Base-by-base conservation (phyloP, 73 alveolate genomes). In the Blepharisma japonicum region DNA sequence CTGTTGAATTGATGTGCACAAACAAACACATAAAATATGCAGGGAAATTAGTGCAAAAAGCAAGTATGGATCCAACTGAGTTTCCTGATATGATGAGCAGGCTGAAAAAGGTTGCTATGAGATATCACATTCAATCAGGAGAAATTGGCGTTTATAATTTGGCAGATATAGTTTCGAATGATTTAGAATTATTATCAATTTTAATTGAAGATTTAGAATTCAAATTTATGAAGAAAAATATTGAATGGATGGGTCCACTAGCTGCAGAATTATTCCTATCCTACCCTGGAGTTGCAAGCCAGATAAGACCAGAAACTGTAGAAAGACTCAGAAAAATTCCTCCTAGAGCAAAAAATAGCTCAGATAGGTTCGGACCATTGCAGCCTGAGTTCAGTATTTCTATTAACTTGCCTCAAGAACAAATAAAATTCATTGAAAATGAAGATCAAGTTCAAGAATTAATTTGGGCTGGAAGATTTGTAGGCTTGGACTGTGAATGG, bases 401-500 rank as follows among this genome's bases (percentile, higher is more conserved):
- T 6, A 81, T 77, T 53, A 86, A 81, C 5, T 86, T 89, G 2
- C 70, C 86, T 2, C 55, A 86, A 23, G 71, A 78, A 21, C 82
- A 82, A 6, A 23, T n/a, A 25, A 81, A 81, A 27, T 77, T 77
- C 46, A 72, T 87, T 6, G 46, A 78, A 5, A 68, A 78, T 11
- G 76, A n/a, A 2, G 89, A 83, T 6, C 84, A 83, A 18, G 45
- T 87, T 1, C 38, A 25, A 25, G 27, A 46, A 8, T 77, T 81
- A 7, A 81, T 27, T 5, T 45, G 20, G 21, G 66, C 46, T 11
- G 85, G 71, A n/a, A 6, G 55, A 68, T 68, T 77, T 77, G 56
- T 90, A 32, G 98, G 98, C 47, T 86, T 93, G 45, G 98, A 93
- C 72, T 68, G 95, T 7, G 98, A 93, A 68, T 93, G 98, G 98